Percentiles rank a stretch among this genome's conserved stretches.
Evolutionary conservation across 2,329 filamentous ascomycete species (phyloP).

Genomic region (Lecanosticta acicola): DNA sequence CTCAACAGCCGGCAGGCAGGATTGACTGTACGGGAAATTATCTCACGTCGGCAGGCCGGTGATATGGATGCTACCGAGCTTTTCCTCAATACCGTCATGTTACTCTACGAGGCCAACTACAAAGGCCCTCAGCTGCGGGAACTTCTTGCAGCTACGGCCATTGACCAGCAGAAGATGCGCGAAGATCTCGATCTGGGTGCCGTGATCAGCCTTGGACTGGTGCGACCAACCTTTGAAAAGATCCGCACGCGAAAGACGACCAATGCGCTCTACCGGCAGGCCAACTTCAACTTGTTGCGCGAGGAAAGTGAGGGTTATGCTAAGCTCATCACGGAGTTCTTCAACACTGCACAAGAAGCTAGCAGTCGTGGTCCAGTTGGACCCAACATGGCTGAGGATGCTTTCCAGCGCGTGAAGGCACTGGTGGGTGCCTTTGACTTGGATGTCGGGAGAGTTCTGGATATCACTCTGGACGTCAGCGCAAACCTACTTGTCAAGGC

Average conservation of each 20-base stretch:
- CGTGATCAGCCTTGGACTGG: conserved; percentile 69
- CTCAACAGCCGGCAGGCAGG: conserved; percentile 66
- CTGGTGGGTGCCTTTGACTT: conserved; percentile 95
- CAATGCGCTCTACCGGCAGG: conserved; percentile 87
- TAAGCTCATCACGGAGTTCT: conserved; percentile 91
- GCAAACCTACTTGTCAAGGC: conserved; percentile 90
- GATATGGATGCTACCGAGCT: conserved; percentile 49
- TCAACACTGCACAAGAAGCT: conserved; percentile 66
- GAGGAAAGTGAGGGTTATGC: conserved; percentile 97
- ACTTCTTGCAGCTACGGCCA: conserved; percentile 65
- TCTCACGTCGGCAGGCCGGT: conserved; percentile 51
- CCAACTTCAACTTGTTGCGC: conserved; percentile 90
- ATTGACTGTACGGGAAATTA: conserved; percentile 64
- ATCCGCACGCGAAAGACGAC: conserved; percentile 86
- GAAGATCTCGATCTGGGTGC: conserved; percentile 74
- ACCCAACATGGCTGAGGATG: conserved; percentile 72
- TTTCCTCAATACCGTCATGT: conserved; percentile 77
- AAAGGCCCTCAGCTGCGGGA: conserved; percentile 54
- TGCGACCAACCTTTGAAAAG: conserved; percentile 76
- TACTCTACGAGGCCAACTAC: conserved; percentile 68
- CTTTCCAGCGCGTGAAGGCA: conserved; percentile 87
- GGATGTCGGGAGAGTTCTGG: conserved; percentile 88
- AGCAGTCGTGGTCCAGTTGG: conserved; percentile 64
- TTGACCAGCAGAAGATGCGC: conserved; percentile 68
- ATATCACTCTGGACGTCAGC: conserved; percentile 92